phyloP scores from a whole-genome alignment of 139 green algal genomes.

The Coelastrella sp. region DNA sequence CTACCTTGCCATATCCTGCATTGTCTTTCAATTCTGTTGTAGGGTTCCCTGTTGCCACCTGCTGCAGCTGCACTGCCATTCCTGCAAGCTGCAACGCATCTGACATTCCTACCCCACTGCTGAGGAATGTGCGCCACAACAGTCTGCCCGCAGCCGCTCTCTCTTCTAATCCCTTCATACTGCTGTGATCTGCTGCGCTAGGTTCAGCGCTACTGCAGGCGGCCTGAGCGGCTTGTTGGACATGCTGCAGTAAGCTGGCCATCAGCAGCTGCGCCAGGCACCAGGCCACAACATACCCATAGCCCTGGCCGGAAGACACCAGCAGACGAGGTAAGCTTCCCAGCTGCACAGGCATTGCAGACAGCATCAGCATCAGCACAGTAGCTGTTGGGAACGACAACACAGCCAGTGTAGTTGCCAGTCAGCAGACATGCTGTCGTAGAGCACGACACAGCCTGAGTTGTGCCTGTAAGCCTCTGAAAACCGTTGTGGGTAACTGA shows the following conservation, averaged over 20 bases:
- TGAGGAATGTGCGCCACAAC: not conserved
- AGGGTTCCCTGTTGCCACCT: too few relatives aligned
- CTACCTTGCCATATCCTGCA: too few relatives aligned
- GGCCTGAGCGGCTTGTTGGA: not conserved
- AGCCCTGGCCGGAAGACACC: conserved; percentile 1
- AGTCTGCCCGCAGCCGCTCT: too few relatives aligned
- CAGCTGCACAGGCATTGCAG: not conserved
- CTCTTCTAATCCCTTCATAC: too few relatives aligned
- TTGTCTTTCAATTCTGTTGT: too few relatives aligned
- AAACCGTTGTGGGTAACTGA: too few relatives aligned
- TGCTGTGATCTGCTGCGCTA: too few relatives aligned
- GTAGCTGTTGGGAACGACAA: not conserved
- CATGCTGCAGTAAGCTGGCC: conserved; percentile 14
- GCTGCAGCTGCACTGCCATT: too few relatives aligned
- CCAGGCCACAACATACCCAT: conserved; percentile 33
- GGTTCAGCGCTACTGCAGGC: not conserved
- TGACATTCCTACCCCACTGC: not conserved
- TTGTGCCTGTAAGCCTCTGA: too few relatives aligned
- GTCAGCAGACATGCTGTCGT: too few relatives aligned
- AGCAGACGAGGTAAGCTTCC: conserved; percentile 13
- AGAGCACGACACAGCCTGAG: too few relatives aligned
- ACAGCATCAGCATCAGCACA: not conserved
- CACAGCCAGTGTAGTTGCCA: not conserved
- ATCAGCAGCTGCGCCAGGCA: conserved; percentile 31
- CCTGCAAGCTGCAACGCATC: not conserved